Evolutionary conservation across 176 grass and related monocot genomes (phyloP), one percentile per base, ranked within the genome.

Genomic region (Alloteropsis semialata): DNA sequence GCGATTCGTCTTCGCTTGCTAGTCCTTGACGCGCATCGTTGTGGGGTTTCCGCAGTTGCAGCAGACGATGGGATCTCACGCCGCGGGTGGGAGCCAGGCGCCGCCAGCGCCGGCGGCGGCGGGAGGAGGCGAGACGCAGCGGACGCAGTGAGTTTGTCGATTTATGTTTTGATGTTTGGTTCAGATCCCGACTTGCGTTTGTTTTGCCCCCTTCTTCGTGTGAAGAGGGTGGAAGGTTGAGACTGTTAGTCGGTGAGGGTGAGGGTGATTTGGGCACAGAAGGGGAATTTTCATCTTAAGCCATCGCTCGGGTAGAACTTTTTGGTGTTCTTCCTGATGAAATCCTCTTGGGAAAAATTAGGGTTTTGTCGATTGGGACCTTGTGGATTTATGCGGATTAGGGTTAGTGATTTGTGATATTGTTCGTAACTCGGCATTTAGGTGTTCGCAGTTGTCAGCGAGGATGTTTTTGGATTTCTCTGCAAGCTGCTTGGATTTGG

Each of bases 71-170:
- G 62, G 85, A 82, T 82, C 63, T n/a, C 51, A 76, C 61, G 78
- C 71, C 7, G 85, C 71, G 39, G 45, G 78, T 38, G 78, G 61
- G 61, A 68, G 16, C 38, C 60, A 85, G 55, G 66, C 32, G 41
- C 25, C 61, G 28, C 22, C 61, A 36, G 17, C n/a, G n/a, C n/a
- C 24, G 48, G 38, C 37, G 49, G 6, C 45, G 59, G 36, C 34
- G 5, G 46, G 17, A 22, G 84, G 43, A 9, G 83, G 72, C 16
- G 61, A 43, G 21, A 87, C 59, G 50, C 79, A 90, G 84, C 77
- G 75, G 27, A 90, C 88, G 2, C 84, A 62, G 88, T 90, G 75
- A 56, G 88, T 82, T 39, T 48, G 10, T 72, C 44, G 58, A 11
- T 17, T 6, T 70, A 33, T 67, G 9, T 78, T 86, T 64, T 39